A percentile compares a stretch with the other conserved stretches of the same genome.
These are phyloP conservation scores for Phialocephala sp. DNA, from an alignment of 2,329 filamentous ascomycete species.

Conservation along the genomic window DNA sequence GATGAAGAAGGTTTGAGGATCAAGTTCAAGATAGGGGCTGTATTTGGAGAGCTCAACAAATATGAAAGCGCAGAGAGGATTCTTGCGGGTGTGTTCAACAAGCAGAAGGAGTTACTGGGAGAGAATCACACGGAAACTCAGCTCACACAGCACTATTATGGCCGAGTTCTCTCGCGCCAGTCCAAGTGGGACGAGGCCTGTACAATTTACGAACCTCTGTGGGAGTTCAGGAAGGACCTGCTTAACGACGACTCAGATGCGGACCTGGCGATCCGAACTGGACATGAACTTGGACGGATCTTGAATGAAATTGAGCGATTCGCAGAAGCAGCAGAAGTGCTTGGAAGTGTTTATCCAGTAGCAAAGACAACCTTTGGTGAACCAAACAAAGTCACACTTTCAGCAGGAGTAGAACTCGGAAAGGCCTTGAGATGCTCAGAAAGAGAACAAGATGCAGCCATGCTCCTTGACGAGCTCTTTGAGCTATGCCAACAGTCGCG, in stretches of 20 bases:
- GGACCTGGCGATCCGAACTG: neutral
- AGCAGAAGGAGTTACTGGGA: neutral
- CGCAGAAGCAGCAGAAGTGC: neutral
- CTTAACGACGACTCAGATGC: neutral
- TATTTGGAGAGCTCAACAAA: slow-evolving; percentile 2
- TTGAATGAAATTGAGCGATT: neutral
- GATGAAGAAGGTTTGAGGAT: slow-evolving; percentile 2
- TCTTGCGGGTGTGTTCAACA: neutral
- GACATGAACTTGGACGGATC: neutral
- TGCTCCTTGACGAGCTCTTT: neutral
- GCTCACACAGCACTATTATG: neutral
- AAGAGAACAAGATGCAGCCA: neutral
- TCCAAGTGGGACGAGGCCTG: neutral
- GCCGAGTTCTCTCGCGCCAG: neutral
- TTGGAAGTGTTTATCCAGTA: neutral
- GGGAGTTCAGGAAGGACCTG: neutral
- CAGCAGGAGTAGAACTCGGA: neutral
- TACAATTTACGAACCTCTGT: neutral
- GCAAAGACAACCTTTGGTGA: neutral
- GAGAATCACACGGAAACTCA: neutral
- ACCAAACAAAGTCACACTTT: neutral
- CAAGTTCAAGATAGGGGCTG: slow-evolving; percentile 5
- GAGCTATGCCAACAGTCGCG: neutral
- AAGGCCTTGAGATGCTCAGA: slow-evolving; percentile 5
- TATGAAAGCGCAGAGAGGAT: slow-evolving; percentile 2